phyloP scores from a whole-genome alignment of 345 rosid species.

The Crucihimalaya himalaica region DNA sequence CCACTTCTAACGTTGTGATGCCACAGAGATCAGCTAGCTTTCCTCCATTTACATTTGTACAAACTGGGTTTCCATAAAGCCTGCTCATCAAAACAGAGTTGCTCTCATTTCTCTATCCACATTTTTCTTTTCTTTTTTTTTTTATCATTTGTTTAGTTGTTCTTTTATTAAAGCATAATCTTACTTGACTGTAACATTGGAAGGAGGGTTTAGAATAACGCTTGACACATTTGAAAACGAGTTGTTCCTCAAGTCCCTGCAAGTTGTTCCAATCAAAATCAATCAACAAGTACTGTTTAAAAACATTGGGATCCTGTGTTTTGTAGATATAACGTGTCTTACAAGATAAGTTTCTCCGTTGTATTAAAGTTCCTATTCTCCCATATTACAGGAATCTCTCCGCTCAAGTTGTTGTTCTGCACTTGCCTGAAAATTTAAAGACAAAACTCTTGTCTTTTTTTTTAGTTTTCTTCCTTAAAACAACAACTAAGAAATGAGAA shows the following conservation, averaged over 20 bases:
- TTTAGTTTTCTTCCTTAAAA: neutral
- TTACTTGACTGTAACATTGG: slow-evolving; percentile 56
- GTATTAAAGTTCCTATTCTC: slow-evolving; percentile 33
- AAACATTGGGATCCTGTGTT: neutral
- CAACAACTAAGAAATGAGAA: neutral
- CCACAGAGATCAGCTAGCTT: slow-evolving; percentile 49
- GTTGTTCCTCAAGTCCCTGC: slow-evolving; percentile 62
- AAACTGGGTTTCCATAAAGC: slow-evolving; percentile 66
- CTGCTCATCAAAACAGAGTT: slow-evolving; percentile 43
- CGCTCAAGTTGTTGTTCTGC: slow-evolving; percentile 46
- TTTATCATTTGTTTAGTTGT: neutral
- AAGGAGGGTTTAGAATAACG: slow-evolving; percentile 48
- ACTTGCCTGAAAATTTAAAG: slow-evolving; percentile 42
- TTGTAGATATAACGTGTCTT: slow-evolving; percentile 21
- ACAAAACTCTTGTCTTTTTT: neutral
- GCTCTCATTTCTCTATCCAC: neutral
- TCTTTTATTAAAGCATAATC: neutral
- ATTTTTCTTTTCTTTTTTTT: neutral
- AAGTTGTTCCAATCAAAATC: neutral
- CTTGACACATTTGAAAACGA: slow-evolving; percentile 48
- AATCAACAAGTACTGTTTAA: neutral
- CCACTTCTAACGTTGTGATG: slow-evolving; percentile 15
- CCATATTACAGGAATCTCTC: slow-evolving; percentile 55
- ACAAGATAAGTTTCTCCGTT: slow-evolving; percentile 41
- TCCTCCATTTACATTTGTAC: slow-evolving; percentile 42